Evolutionary conservation across 495 filamentous ascomycete species (phyloP).

Genomic region (Penicillium mononematosum): DNA sequence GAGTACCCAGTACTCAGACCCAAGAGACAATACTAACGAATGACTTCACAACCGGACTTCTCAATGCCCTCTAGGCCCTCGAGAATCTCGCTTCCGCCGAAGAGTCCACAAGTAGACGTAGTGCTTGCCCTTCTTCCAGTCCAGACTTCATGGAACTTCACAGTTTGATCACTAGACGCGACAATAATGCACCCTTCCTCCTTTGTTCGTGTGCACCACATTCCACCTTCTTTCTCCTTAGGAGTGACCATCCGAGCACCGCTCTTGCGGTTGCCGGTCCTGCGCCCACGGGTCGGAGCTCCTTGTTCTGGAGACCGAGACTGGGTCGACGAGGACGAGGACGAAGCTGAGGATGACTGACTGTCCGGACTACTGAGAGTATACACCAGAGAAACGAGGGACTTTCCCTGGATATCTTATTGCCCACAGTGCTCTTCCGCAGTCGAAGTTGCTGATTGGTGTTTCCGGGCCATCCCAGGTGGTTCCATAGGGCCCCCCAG

Average conservation of each 20-base stretch:
- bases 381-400: constrained; percentile 19
- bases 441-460: constrained; percentile 24
- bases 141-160: constrained; percentile 98
- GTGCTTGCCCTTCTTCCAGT: constrained; percentile 58
- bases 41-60: constrained; percentile 58
- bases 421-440: constrained; percentile 48
- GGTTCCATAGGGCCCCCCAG: constrained; percentile 77
- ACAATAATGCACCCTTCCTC: constrained; percentile 92
- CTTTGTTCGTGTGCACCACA: constrained; percentile 58
- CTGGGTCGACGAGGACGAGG: background rate
- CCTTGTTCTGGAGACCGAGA: constrained; percentile 4
- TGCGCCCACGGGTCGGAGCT: background rate
- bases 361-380: constrained; percentile 15
- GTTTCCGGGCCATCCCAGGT: constrained; percentile 62
- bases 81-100: constrained; percentile 86
- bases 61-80: constrained; percentile 84
- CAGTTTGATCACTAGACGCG: constrained; percentile 87
- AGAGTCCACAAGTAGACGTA: constrained; percentile 58
- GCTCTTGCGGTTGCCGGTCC: background rate
- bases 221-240: constrained; percentile 48
- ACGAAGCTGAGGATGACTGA: constrained; percentile 7
- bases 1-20: constrained; percentile 1
- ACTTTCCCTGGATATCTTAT: constrained; percentile 47
- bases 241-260: constrained; percentile 28
- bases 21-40: constrained; percentile 28